A percentile compares a stretch with the other conserved stretches of the same genome.
These are phyloP conservation scores for Cyberlindnera euphorbiiphila DNA, from an alignment of 805 yeast genomes.

Conservation along the genomic window DNA sequence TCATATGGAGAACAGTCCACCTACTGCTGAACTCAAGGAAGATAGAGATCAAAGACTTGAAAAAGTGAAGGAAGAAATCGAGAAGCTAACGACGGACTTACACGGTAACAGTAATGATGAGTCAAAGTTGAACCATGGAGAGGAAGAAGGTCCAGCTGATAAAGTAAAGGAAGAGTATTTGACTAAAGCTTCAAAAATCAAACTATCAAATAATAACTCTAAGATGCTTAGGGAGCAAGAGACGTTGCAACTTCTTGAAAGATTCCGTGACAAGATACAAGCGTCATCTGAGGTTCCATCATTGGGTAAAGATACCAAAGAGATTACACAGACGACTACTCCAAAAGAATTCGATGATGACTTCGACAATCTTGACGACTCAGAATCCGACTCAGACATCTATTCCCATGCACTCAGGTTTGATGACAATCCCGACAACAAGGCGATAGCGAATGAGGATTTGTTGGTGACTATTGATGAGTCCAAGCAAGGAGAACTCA, in stretches of 20 bases:
- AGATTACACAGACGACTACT: too few relatives aligned
- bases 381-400: slow-evolving; percentile 21
- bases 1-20: too few relatives aligned
- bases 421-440: slow-evolving; percentile 15
- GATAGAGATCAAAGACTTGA: slow-evolving; percentile 1
- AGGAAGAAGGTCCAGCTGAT: neutral
- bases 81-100: slow-evolving; percentile 2
- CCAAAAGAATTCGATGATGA: slow-evolving; percentile 13
- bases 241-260: slow-evolving; percentile 27
- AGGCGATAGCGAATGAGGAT: slow-evolving; percentile 19
- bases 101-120: neutral
- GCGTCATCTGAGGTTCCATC: too few relatives aligned
- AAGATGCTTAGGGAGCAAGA: slow-evolving; percentile 26
- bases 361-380: slow-evolving; percentile 23
- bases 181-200: neutral
- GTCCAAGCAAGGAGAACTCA: slow-evolving; percentile 2
- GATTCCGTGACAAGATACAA: slow-evolving; percentile 29
- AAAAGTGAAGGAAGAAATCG: slow-evolving; percentile 1
- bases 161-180: slow-evolving; percentile 1
- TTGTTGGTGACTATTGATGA: slow-evolving; percentile 20
- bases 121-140: neutral
- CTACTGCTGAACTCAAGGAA: neutral
- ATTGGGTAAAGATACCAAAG: neutral
- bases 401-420: slow-evolving; percentile 21
- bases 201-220: neutral